Conservation (phyloP, 441 rosid genomes). For the Sinapis alba region DNA sequence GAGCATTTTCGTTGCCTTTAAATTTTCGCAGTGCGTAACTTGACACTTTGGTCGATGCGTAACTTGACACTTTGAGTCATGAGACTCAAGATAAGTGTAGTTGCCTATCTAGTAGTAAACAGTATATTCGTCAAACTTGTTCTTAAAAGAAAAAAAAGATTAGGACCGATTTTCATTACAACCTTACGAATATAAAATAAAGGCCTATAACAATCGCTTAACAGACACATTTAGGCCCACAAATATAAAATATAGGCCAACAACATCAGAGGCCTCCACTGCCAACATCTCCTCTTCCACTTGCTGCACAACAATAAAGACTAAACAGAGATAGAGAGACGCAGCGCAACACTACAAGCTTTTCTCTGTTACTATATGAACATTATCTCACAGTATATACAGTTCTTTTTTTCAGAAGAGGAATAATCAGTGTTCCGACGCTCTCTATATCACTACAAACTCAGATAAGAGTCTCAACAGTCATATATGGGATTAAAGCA, state of each 20-base stretch:
- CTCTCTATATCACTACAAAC: constrained; percentile 27
- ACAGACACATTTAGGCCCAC: neutral
- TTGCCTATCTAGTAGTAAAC: neutral
- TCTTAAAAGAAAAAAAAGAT: neutral
- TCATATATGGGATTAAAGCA: neutral
- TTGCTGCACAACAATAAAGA: neutral
- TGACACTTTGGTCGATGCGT: neutral
- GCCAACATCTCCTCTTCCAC: too few species aligned
- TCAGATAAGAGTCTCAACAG: constrained; percentile 21
- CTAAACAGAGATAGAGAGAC: neutral
- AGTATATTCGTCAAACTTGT: neutral
- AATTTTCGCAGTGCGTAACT: neutral
- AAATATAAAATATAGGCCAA: neutral
- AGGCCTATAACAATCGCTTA: neutral
- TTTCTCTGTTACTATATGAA: neutral
- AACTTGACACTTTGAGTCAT: neutral
- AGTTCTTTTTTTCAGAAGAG: neutral
- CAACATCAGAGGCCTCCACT: neutral
- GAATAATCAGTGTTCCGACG: neutral
- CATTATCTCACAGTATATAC: constrained; percentile 11
- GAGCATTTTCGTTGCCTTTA: neutral
- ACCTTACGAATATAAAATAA: neutral
- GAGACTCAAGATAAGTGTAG: neutral
- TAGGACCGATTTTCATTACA: too few species aligned
- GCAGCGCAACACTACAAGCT: neutral